phyloP scores from a whole-genome alignment of 768 basidiomycete genomes.

The Obba rivulosa region DNA sequence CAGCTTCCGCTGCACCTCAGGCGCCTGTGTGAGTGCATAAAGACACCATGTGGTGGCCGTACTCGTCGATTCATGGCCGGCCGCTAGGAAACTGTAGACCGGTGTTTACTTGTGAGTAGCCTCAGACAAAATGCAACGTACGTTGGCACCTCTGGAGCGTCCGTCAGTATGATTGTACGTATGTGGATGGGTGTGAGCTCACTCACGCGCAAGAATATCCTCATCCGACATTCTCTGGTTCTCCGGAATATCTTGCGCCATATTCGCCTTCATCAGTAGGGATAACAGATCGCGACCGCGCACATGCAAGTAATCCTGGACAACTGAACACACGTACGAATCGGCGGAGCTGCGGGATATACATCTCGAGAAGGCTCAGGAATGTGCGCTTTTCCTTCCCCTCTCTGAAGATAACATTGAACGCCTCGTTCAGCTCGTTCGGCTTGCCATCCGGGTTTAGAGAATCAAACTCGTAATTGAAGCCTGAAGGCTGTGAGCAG shows the following conservation, averaged over 20 bases:
- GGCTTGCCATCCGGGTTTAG: slow-evolving; percentile 19
- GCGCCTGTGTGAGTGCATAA: slow-evolving; percentile 32
- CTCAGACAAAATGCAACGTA: background rate
- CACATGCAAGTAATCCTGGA: no score
- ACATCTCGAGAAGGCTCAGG: no score
- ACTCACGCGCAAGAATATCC: slow-evolving; percentile 57
- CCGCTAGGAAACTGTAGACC: slow-evolving; percentile 21
- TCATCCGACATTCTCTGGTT: slow-evolving; percentile 54
- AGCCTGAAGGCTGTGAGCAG: no score
- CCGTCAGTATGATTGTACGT: background rate
- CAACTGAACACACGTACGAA: no score
- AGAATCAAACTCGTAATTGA: slow-evolving; percentile 29
- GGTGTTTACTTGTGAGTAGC: background rate
- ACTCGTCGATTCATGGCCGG: slow-evolving; percentile 39
- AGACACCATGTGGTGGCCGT: slow-evolving; percentile 32
- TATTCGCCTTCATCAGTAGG: slow-evolving; percentile 58
- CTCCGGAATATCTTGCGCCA: slow-evolving; percentile 53
- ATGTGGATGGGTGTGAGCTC: background rate
- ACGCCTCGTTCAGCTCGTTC: slow-evolving; percentile 28
- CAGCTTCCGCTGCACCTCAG: slow-evolving; percentile 31
- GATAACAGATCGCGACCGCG: slow-evolving; percentile 52
- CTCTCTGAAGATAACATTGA: slow-evolving; percentile 18
- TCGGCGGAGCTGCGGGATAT: no score
- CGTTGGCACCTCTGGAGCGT: slow-evolving; percentile 20
- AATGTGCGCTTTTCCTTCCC: no score